A percentile compares a stretch with the other conserved stretches of the same genome.
phyloP scores from a whole-genome alignment of 83 land plant species.

The Larix sibirica region DNA sequence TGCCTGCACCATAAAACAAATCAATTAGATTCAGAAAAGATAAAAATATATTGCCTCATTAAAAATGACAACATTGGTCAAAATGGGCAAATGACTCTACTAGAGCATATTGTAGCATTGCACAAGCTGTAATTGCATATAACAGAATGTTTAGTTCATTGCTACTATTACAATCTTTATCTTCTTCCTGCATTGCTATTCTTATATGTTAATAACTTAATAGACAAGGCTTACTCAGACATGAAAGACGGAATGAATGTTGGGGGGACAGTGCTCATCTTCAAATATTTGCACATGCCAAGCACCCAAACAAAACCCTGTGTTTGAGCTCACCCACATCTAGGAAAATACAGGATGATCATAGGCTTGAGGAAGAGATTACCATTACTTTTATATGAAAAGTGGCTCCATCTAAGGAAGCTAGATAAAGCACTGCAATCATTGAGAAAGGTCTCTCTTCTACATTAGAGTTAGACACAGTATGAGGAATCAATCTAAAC shows the following conservation, averaged over 20 bases:
- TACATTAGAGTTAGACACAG: too few species aligned
- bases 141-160: background rate
- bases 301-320: background rate
- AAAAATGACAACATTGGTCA: background rate
- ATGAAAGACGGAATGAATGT: background rate
- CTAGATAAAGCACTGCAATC: background rate
- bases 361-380: background rate
- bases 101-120: background rate
- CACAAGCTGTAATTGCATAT: background rate
- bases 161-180: background rate
- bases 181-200: background rate
- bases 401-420: background rate
- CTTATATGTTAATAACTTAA: background rate
- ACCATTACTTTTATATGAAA: background rate
- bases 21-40: background rate
- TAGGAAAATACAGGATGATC: background rate
- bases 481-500: background rate
- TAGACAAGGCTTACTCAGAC: background rate
- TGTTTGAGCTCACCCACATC: background rate
- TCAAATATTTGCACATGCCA: too few species aligned
- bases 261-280: background rate
- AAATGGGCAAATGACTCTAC: background rate
- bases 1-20: conserved; percentile 5
- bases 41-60: background rate
- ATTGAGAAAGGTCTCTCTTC: background rate